A percentile compares a stretch with the other conserved stretches of the same genome.
Evolutionary conservation across 192 early-diverging fungal genomes (phyloP).

Genomic region (Podila minutissima): DNA sequence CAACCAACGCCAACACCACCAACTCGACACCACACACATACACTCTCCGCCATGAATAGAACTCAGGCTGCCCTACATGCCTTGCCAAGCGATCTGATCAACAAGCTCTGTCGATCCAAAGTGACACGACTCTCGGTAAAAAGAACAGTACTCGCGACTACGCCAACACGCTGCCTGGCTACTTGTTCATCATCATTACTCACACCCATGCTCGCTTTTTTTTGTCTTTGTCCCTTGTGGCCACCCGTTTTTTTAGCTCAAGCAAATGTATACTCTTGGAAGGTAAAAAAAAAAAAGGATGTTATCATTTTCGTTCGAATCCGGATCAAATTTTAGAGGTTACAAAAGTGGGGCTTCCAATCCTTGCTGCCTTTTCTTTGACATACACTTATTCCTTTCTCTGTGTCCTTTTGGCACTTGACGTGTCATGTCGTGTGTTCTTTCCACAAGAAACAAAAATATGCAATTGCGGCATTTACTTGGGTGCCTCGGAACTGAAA

Average conservation of each 20-base stretch:
- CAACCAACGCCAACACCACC: neutral
- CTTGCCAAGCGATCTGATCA: conserved; percentile 34
- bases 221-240: too few relatives aligned
- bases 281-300: conserved; percentile 17
- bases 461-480: too few relatives aligned
- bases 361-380: too few relatives aligned
- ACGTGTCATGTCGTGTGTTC: too few relatives aligned
- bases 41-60: conserved; percentile 15
- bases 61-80: conserved; percentile 36
- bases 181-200: neutral
- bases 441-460: too few relatives aligned
- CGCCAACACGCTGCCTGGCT: too few relatives aligned
- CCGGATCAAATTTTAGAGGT: neutral
- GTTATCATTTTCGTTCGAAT: neutral
- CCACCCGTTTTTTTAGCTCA: conserved; percentile 5
- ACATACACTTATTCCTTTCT: too few relatives aligned
- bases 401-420: too few relatives aligned
- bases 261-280: conserved; percentile 45
- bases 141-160: neutral
- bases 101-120: conserved; percentile 42
- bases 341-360: neutral
- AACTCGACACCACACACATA: neutral
- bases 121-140: conserved; percentile 32
- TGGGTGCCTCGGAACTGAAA: too few relatives aligned
- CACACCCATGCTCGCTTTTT: neutral